A percentile compares a stretch with the other conserved stretches of the same genome.
Evolutionary conservation across 495 filamentous ascomycete species (phyloP).

Genomic region (Parathielavia appendiculata): DNA sequence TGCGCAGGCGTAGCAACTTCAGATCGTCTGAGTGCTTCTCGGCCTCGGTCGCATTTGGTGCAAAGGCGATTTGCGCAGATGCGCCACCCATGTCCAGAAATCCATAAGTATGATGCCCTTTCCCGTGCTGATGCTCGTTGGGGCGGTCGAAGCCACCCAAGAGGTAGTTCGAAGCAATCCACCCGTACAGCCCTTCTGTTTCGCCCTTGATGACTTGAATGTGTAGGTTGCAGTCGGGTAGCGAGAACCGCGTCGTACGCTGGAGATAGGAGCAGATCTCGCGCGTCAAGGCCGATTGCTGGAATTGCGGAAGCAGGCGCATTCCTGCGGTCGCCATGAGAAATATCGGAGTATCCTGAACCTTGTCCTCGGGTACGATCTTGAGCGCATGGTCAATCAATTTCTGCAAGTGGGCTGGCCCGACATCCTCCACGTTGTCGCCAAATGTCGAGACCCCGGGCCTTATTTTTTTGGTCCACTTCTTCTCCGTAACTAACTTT

Average conservation of each 20-base stretch:
- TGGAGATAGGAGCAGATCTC: constrained; percentile 82
- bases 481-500: constrained; percentile 70
- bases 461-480: constrained; percentile 89
- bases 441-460: constrained; percentile 92
- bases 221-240: constrained; percentile 86
- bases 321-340: constrained; percentile 96
- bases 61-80: constrained; percentile 95
- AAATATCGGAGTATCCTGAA: constrained; percentile 84
- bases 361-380: constrained; percentile 72
- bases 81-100: constrained; percentile 99
- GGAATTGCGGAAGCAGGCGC: constrained; percentile 71
- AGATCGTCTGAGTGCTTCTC: constrained; percentile 87
- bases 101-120: constrained; percentile 91
- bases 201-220: constrained; percentile 96
- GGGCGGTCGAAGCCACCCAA: constrained; percentile 89
- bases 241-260: constrained; percentile 69
- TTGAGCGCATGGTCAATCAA: constrained; percentile 79
- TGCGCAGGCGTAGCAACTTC: constrained; percentile 77
- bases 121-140: constrained; percentile 63
- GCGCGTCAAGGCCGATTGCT: constrained; percentile 65
- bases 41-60: constrained; percentile 86
- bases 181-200: constrained; percentile 96
- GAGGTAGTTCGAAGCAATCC: constrained; percentile 97
- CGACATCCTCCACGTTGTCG: constrained; percentile 67
- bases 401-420: constrained; percentile 69